phyloP scores from a whole-genome alignment of 805 yeast genomes.

The Komagataella mondaviorum region DNA sequence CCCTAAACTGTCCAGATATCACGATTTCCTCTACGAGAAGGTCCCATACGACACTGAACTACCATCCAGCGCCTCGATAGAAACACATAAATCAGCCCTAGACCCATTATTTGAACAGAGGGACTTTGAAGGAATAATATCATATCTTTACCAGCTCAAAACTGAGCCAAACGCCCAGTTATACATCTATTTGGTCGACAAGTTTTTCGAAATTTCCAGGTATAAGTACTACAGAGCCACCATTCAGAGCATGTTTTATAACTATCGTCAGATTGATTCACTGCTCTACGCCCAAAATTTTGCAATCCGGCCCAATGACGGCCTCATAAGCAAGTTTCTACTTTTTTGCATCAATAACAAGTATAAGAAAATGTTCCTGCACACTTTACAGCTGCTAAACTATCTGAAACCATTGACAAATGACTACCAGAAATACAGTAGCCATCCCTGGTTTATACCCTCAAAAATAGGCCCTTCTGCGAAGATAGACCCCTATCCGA shows the following conservation, averaged over 20 bases:
- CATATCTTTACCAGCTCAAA: neutral
- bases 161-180: neutral
- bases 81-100: neutral
- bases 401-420: neutral
- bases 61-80: neutral
- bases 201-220: neutral
- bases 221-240: neutral
- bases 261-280: neutral
- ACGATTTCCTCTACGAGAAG: neutral
- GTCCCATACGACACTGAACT: neutral
- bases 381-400: neutral
- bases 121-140: neutral
- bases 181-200: neutral
- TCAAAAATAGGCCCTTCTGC: neutral
- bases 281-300: neutral
- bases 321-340: neutral
- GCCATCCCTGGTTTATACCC: neutral
- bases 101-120: neutral
- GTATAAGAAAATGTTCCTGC: neutral
- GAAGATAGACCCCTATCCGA: neutral
- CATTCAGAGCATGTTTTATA: neutral
- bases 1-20: neutral
- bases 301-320: neutral
- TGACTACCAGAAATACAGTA: neutral
- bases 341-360: neutral